Conservation (phyloP, 192 early-diverging fungal genomes). For the Thoreauomyces humboldtii region DNA sequence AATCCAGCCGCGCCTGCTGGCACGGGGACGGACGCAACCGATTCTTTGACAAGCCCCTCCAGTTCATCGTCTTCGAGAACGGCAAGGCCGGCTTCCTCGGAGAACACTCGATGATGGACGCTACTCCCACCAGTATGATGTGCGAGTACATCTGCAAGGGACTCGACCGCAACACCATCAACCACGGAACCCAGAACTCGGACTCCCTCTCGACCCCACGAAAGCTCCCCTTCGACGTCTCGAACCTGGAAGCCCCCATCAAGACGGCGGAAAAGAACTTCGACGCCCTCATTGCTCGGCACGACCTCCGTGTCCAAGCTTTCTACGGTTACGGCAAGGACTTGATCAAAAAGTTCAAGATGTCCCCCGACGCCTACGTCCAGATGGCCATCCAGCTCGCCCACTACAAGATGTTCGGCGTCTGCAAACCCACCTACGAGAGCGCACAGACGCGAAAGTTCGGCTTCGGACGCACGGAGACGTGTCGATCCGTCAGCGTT, state of each 20-base stretch:
- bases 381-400: constrained; percentile 95
- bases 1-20: constrained; percentile 85
- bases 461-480: constrained; percentile 92
- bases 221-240: constrained; percentile 70
- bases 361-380: constrained; percentile 56
- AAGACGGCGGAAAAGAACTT: constrained; percentile 73
- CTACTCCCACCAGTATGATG: constrained; percentile 82
- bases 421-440: constrained; percentile 84
- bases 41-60: constrained; percentile 95
- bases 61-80: constrained; percentile 97
- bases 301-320: constrained; percentile 79
- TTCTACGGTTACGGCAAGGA: constrained; percentile 93
- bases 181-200: constrained; percentile 63
- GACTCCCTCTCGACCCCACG: constrained; percentile 61
- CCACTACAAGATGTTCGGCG: constrained; percentile 87
- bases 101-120: constrained; percentile 88
- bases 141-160: constrained; percentile 66
- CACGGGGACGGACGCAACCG: constrained; percentile 95
- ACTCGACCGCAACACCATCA: constrained; percentile 65
- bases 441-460: constrained; percentile 89
- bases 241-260: constrained; percentile 58
- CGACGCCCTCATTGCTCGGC: constrained; percentile 71
- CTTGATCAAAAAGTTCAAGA: constrained; percentile 73
- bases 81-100: constrained; percentile 94
- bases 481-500: constrained; percentile 73